phyloP scores from a whole-genome alignment of 73 alveolate species.

The Paramecium octaurelia region DNA sequence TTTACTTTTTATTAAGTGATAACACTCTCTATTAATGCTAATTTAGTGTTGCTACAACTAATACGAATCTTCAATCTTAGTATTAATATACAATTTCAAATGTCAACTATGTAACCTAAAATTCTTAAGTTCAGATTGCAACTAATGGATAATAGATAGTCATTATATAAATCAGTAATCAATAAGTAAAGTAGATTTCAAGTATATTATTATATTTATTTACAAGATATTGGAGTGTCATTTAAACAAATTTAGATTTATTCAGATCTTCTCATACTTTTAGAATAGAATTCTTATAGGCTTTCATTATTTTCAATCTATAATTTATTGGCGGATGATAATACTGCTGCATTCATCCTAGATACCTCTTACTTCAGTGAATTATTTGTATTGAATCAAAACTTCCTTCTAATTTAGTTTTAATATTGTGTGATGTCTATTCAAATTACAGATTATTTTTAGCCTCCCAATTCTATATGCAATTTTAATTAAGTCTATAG shows the following conservation, averaged over 20 bases:
- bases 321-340: neutral
- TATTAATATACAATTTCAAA: neutral
- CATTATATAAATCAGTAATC: neutral
- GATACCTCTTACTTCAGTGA: neutral
- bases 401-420: neutral
- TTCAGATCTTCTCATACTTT: neutral
- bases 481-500: neutral
- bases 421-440: neutral
- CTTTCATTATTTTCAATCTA: neutral
- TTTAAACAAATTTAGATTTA: neutral
- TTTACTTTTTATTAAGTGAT: neutral
- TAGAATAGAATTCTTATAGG: neutral
- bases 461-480: neutral
- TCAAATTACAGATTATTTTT: neutral
- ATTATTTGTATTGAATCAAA: neutral
- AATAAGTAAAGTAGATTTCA: neutral
- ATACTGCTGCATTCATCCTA: neutral
- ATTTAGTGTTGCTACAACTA: neutral
- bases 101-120: neutral
- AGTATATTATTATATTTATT: neutral
- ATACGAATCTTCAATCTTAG: neutral
- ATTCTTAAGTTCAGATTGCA: neutral
- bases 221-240: neutral
- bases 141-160: neutral
- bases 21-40: neutral